phyloP scores from a whole-genome alignment of 148 eudicot species.

The Pouteria glomerata region DNA sequence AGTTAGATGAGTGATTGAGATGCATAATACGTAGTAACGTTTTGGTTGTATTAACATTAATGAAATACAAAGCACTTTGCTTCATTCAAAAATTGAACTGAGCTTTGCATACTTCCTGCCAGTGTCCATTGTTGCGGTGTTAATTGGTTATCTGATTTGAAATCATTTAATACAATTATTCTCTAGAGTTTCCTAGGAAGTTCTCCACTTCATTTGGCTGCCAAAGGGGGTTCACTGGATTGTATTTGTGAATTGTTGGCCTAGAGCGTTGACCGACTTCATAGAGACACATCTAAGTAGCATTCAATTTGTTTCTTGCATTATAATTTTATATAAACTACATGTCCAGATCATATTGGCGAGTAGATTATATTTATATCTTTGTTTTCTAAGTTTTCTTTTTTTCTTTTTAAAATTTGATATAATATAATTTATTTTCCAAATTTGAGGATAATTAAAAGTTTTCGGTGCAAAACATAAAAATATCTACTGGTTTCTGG shows the following conservation, averaged over 20 bases:
- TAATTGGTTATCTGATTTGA: not conserved
- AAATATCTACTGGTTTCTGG: not conserved
- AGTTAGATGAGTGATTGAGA: too few relatives aligned
- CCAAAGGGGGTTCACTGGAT: slow-evolving; percentile 78
- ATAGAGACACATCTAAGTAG: slow-evolving; percentile 72
- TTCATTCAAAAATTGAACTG: too few relatives aligned
- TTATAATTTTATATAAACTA: not conserved
- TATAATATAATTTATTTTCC: too few relatives aligned
- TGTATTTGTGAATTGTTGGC: slow-evolving; percentile 77
- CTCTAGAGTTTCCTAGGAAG: not conserved
- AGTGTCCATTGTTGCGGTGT: not conserved
- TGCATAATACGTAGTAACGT: too few relatives aligned
- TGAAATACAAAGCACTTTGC: too few relatives aligned
- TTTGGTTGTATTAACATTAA: too few relatives aligned
- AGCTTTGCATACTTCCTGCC: too few relatives aligned
- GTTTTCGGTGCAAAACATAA: not conserved
- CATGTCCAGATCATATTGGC: not conserved
- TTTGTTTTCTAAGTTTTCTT: too few relatives aligned
- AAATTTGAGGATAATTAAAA: not conserved
- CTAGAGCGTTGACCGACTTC: slow-evolving; percentile 70
- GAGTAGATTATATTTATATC: too few relatives aligned
- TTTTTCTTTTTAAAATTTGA: too few relatives aligned
- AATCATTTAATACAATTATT: not conserved
- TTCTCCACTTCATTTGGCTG: slow-evolving; percentile 79
- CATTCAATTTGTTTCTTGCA: not conserved